Conservation (phyloP, 345 rosid genomes). For the Corymbia maculata region DNA sequence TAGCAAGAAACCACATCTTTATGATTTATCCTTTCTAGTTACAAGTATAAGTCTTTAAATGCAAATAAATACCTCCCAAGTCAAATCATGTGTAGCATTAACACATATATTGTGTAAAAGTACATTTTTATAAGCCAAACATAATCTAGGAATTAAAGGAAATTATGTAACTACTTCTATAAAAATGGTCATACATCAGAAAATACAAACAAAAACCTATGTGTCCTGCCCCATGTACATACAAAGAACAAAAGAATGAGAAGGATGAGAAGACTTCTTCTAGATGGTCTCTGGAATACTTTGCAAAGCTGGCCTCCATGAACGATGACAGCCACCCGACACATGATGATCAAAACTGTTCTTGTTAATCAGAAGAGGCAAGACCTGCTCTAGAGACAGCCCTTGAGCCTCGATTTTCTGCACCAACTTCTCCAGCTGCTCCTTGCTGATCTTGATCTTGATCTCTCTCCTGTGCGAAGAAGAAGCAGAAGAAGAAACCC, state of each 20-base stretch:
- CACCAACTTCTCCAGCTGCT: background rate
- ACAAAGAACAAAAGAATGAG: background rate
- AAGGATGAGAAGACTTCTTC: background rate
- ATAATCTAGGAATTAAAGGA: background rate
- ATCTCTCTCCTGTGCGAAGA: background rate
- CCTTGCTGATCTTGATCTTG: conserved; percentile 1
- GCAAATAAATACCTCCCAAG: background rate
- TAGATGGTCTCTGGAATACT: background rate
- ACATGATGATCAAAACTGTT: background rate
- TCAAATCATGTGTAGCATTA: background rate
- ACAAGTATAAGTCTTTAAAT: background rate
- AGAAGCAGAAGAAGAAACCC: background rate
- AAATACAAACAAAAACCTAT: too few relatives aligned
- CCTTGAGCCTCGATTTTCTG: background rate
- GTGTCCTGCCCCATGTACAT: background rate
- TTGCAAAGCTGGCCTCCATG: conserved; percentile 1
- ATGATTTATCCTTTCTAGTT: background rate
- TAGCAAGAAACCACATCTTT: background rate
- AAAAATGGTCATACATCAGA: background rate
- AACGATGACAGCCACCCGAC: background rate
- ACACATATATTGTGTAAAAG: background rate
- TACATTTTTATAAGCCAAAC: background rate
- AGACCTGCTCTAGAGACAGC: background rate
- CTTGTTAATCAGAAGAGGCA: background rate
- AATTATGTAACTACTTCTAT: background rate